phyloP scores from a whole-genome alignment of 208 protist species.

The Balamuthia mandrillaris region DNA sequence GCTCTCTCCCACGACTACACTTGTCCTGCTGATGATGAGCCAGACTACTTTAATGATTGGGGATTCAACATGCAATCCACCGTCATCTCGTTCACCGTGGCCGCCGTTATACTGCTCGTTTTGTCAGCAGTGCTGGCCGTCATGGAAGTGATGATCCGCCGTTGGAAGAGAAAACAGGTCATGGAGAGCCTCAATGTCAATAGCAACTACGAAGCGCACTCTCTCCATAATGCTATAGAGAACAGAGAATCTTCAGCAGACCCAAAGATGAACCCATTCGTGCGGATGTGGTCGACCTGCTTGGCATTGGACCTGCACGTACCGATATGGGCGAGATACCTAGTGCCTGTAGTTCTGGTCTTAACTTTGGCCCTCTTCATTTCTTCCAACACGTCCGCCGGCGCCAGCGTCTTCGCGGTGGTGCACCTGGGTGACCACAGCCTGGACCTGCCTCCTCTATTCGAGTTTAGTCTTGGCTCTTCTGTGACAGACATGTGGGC shows the following conservation, averaged over 20 bases:
- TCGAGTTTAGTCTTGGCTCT: slow-evolving; percentile 79
- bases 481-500: slow-evolving; percentile 82
- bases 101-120: neutral
- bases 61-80: neutral
- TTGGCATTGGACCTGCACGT: neutral
- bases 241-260: no score
- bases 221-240: neutral
- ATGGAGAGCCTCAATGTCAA: neutral
- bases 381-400: slow-evolving; percentile 60
- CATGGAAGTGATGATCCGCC: neutral
- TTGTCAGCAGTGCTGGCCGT: neutral
- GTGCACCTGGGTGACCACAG: slow-evolving; percentile 29
- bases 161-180: no score
- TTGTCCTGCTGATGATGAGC: neutral
- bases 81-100: neutral
- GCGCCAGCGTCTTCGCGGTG: slow-evolving; percentile 60
- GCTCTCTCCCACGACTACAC: neutral
- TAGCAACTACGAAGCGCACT: no score
- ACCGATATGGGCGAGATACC: neutral
- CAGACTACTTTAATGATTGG: no score
- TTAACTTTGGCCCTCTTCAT: slow-evolving; percentile 68
- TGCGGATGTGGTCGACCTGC: no score
- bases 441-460: slow-evolving; percentile 57
- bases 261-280: no score
- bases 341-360: slow-evolving; percentile 49